phyloP scores from a whole-genome alignment of 2,329 filamentous ascomycete genomes.

The Beauveria varroae region DNA sequence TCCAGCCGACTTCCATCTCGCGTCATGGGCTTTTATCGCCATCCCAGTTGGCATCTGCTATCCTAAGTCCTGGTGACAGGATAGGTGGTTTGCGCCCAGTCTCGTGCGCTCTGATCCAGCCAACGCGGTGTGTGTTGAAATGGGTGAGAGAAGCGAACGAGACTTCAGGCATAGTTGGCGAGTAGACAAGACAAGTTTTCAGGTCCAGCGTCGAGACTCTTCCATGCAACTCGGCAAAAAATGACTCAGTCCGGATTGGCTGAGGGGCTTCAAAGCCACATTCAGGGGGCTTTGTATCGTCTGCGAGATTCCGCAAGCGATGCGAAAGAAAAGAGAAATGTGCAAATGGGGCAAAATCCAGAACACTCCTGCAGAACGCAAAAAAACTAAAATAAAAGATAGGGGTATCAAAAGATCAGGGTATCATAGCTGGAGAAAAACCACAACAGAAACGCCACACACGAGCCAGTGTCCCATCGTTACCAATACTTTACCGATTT shows the following conservation, averaged over 20 bases:
- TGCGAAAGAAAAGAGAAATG: not conserved
- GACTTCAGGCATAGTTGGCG: not conserved
- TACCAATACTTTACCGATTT: not conserved
- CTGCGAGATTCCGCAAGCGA: not conserved
- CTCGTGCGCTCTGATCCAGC: not conserved
- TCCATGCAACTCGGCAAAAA: not conserved
- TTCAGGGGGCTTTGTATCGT: not conserved
- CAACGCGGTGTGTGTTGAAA: not conserved
- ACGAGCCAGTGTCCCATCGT: not conserved
- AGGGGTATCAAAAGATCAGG: not conserved
- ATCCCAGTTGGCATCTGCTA: constrained; percentile 14
- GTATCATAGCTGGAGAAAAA: not conserved
- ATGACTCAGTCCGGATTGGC: not conserved
- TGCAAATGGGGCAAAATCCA: not conserved
- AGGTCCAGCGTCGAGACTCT: not conserved
- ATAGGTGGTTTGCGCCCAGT: not conserved
- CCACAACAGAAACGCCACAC: not conserved
- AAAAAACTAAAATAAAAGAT: too few species aligned
- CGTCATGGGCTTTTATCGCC: constrained; percentile 14
- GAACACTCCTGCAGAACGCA: not conserved
- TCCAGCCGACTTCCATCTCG: constrained; percentile 12
- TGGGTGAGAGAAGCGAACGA: not conserved
- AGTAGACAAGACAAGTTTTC: not conserved
- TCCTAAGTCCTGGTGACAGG: constrained; percentile 9
- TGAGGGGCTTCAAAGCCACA: not conserved